Evolutionary conservation across 495 filamentous ascomycete species (phyloP), one percentile per base, ranked within the genome.

Genomic region (Lichenothelia convexa): DNA sequence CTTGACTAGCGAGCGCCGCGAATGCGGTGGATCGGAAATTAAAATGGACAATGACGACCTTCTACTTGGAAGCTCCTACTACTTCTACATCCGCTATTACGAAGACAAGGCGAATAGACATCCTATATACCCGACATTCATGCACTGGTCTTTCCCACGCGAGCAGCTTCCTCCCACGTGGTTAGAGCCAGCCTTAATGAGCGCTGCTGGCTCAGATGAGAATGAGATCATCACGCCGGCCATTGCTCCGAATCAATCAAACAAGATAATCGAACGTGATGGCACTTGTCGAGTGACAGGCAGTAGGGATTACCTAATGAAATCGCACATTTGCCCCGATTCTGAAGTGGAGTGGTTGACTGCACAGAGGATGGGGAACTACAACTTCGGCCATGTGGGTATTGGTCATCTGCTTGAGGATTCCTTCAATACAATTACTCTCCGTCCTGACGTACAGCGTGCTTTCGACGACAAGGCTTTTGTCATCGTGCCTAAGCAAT

Each of bases 71-170:
- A n/a, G 18, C 7, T 5, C 12, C 12, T 44, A 35, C 24, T 44
- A 44, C 43, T 41, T 42, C 33, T 22, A 36, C 21, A 7, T 43
- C 32, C 41, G 40, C 17, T 20, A 37, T 24, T 18, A 38, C 15
- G 16, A 8, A 9, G 17, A 22, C 16, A 9, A 2, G n/a, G n/a
- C n/a, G n/a, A n/a, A n/a, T n/a, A n/a, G n/a, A 29, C 44, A 45
- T 30, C 18, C 41, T 22, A n/a, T 43, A 6, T 43, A 21, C 19
- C 35, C 41, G n/a, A 18, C 41, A 19, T 43, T 45, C 24, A 30
- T 26, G 16, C 42, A 45, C 32, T 36, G 43, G 36, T 19, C 18
- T 18, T 46, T 45, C 27, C 44, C 44, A 13, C 31, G 43, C 21
- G 26, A 32, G 23, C 17, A 43, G 11, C 16, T 42, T 11, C 41